These are phyloP conservation scores for Mortierella hygrophila DNA, from an alignment of 192 early-diverging fungal genomes.

Conservation along the genomic window DNA sequence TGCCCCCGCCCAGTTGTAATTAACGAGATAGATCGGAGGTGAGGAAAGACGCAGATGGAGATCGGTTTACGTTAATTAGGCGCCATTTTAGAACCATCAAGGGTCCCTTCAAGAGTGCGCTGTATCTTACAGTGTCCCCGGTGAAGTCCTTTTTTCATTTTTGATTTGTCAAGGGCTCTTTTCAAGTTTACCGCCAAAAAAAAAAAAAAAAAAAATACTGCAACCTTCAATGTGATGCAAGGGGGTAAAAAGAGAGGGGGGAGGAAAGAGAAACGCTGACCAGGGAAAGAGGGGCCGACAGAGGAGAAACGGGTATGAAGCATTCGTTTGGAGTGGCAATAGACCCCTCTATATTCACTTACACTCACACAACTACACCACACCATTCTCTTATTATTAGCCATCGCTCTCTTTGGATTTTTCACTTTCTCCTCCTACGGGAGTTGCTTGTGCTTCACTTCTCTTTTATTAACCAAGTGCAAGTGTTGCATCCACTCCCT, in stretches of 20 bases:
- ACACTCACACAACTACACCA: background rate
- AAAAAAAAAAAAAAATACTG: background rate
- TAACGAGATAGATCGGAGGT: no score
- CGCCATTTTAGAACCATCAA: background rate
- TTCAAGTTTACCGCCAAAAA: background rate
- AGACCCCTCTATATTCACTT: background rate
- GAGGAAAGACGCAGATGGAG: background rate
- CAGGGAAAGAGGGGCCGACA: background rate
- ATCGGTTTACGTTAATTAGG: background rate
- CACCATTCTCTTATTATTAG: background rate
- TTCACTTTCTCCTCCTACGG: no score
- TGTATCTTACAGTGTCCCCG: no score
- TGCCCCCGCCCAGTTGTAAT: no score
- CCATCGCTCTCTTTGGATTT: background rate
- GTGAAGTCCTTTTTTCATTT: background rate
- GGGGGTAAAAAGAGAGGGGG: background rate
- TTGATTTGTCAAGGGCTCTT: background rate
- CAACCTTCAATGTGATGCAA: background rate
- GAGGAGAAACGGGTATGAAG: background rate
- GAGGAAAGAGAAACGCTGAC: constrained; percentile 11
- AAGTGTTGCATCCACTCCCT: no score
- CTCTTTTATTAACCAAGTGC: no score
- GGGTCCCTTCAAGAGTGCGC: background rate
- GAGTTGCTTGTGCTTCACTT: no score
- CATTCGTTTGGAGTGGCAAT: background rate